Evolutionary conservation across 2,329 filamentous ascomycete genomes (phyloP).

Genomic region (Penicillium hordei): DNA sequence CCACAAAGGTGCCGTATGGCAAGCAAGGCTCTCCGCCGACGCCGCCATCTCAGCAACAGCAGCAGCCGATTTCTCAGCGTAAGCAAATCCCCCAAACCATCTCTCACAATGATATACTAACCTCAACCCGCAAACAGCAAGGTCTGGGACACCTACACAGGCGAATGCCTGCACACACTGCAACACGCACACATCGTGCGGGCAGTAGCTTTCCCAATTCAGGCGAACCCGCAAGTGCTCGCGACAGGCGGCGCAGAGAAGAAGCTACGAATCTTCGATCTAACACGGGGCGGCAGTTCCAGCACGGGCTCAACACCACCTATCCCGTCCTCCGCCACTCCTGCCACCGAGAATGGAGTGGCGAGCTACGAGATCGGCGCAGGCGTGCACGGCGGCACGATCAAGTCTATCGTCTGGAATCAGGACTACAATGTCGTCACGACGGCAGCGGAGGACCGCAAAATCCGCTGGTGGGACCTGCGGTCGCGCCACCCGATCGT

Average conservation of each 20-base stretch:
- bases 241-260: constrained; percentile 96
- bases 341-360: constrained; percentile 44
- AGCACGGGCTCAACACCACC: constrained; percentile 43
- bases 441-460: constrained; percentile 87
- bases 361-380: constrained; percentile 83
- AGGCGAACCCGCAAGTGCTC: constrained; percentile 73
- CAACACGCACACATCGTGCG: constrained; percentile 95
- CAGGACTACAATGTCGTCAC: constrained; percentile 83
- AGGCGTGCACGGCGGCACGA: constrained; percentile 78
- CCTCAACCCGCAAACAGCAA: constrained; percentile 60
- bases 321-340: constrained; percentile 33
- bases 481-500: constrained; percentile 72
- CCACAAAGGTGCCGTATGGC: constrained; percentile 98
- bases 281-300: constrained; percentile 55
- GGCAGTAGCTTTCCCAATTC: constrained; percentile 82
- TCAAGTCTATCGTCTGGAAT: constrained; percentile 97
- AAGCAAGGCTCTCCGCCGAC: constrained; percentile 85
- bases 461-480: constrained; percentile 91
- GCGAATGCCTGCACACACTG: constrained; percentile 81
- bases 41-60: constrained; percentile 86
- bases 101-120: constrained; percentile 12
- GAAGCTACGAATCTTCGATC: constrained; percentile 90
- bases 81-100: constrained; percentile 35
- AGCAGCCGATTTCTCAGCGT: constrained; percentile 94
- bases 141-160: constrained; percentile 95